Base-by-base conservation (phyloP, 345 rosid species). In the Hibiscus syriacus region DNA sequence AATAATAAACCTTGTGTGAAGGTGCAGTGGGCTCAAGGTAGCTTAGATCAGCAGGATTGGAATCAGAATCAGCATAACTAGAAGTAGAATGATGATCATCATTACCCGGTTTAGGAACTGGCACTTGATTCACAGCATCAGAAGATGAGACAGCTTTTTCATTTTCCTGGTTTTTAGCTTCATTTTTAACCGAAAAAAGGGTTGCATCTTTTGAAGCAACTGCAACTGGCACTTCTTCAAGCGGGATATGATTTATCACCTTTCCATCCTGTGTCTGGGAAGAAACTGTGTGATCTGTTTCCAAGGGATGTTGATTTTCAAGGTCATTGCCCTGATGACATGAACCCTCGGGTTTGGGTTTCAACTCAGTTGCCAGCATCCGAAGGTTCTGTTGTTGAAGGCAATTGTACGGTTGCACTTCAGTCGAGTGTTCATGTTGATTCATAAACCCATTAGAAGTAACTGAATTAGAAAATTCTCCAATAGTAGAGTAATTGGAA, bases 1-100 rank as follows among this genome's bases (percentile, higher is more conserved):
- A 92, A 68, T 74, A 59, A 62, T 81, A 92, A 46, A 81, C 85
- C 77, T 92, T 86, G 62, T 67, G 84, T 26, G 85, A 68, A 69
- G 83, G 76, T 52, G 60, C 73, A 6, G 78, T 73, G 34, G 88
- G 79, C 74, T 86, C 87, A 58, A 72, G 79, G 50, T 80, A 77
- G 72, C 79, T 81, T 58, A 83, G 69, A 76, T 85, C 87, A 69
- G 78, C 80, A 25, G 74, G 79, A 81, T 74, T 85, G n/a, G n/a
- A n/a, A n/a, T n/a, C n/a, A 62, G 83, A 72, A 71, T 84, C 86
- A 20, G 66, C 59, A 65, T 70, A 66, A 71, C 71, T 77, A 13
- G 87, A 71, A 53, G 73, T 66, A 16, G 89, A 76, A 54, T 56
- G 57, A 69, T 79, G 72, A 73, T 83, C 86, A 80, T 75, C 84